phyloP scores from a whole-genome alignment of 192 early-diverging fungal species.

The Podila minutissima region DNA sequence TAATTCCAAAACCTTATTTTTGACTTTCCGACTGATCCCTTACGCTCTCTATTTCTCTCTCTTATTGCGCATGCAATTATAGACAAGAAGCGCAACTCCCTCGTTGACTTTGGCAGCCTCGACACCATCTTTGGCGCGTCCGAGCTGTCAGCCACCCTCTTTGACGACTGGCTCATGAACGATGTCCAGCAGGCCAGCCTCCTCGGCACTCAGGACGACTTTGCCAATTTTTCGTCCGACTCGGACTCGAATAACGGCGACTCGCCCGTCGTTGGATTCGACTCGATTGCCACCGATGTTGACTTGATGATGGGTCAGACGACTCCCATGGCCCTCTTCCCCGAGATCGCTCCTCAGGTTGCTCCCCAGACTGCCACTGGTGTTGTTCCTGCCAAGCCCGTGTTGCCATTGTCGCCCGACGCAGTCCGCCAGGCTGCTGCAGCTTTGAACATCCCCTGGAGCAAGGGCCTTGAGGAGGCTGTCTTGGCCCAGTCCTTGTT shows the following conservation, averaged over 20 bases:
- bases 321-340: conserved; percentile 30
- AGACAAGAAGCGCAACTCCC: conserved; percentile 8
- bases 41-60: neutral
- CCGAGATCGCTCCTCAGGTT: conserved; percentile 17
- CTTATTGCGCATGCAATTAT: neutral
- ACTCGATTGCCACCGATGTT: conserved; percentile 36
- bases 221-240: conserved; percentile 21
- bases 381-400: conserved; percentile 6
- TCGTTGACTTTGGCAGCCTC: conserved; percentile 35
- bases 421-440: conserved; percentile 49
- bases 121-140: conserved; percentile 24
- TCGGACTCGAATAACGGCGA: conserved; percentile 27
- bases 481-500: conserved; percentile 51
- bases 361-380: conserved; percentile 2
- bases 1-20: neutral
- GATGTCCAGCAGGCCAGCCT: conserved; percentile 57
- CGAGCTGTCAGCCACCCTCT: conserved; percentile 32
- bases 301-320: conserved; percentile 19
- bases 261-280: conserved; percentile 45
- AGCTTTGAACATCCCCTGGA: conserved; percentile 52
- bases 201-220: conserved; percentile 25
- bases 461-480: conserved; percentile 45
- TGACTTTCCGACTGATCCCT: neutral
- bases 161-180: conserved; percentile 65
- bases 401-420: conserved; percentile 40